Base-by-base conservation (phyloP, 768 basidiomycete species). In the Lentinula edodes region DNA sequence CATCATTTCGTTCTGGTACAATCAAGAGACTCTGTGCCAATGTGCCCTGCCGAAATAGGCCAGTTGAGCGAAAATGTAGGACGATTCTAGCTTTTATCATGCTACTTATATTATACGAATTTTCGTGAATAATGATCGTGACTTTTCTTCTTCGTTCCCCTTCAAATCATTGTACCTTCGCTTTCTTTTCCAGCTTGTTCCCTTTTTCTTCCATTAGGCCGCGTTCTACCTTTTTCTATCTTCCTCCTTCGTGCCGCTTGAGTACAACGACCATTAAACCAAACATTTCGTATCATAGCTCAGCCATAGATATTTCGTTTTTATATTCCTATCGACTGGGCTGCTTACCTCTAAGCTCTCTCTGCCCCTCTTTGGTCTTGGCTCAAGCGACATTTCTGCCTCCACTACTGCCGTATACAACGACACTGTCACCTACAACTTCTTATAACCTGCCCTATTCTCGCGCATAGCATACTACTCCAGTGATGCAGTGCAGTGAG, bases 401-500 rank as follows among this genome's bases (percentile, higher is more conserved):
- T 13, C 48, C 28, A 57, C 63, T 8, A 62, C 56, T 13, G 32
- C 54, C 43, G 61, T 64, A 12, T 61, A 54, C n/a, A 48, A 62
- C 23, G 60, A 42, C 52, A 58, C 61, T 12, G 50, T 61, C 39
- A 61, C 48, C 34, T 51, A 56, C 38, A 45, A 50, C 38, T 58
- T 58, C 43, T 32, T 71, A 18, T 70, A 73, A 5, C 73, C 76
- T 7, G 75, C 75, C 9, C 65, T 68, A 28, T 78, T 78, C 66
- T 61, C 65, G 9, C 75, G 74, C 3, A 69, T 74, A 28, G 75
- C 71, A 38, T 80, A 78, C 63, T 80, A 76, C 65, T 66, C 70
- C n/a, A 69, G 68, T 13, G 67, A 58, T 1, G 62, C 70, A 3
- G 72, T 79, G 16, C 61, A 67, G 18, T 77, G 75, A 57, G 75